Base-by-base conservation (phyloP, 2,329 filamentous ascomycete species). In the Fusarium sp. region DNA sequence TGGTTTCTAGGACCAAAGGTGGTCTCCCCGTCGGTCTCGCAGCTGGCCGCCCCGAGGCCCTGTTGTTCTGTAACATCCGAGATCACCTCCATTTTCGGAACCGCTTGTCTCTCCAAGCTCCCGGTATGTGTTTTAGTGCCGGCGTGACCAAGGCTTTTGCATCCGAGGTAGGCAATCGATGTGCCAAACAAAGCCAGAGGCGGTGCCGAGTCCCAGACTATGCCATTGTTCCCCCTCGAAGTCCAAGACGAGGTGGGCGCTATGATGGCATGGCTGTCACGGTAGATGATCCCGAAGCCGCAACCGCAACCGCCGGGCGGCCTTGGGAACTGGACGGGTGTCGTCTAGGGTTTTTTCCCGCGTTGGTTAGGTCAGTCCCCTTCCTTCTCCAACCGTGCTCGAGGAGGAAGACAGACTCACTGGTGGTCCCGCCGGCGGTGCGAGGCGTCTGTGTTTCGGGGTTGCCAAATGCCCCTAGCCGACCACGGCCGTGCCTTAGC, bases 381-480 rank as follows among this genome's bases (percentile, higher is more conserved):
- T 11, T 64, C 33, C 49, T 54, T 34, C 61, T 68, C 67, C 63
- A 73, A 66, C 65, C 61, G 50, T 68, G 56, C 68, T 40, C 59
- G 57, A 55, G 56, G 46, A 38, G 49, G 62, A 62, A 49, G 59
- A 55, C 61, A 49, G 59, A 55, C 61, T 31, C 29, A 31, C 29
- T 58, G 23, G 59, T 42, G 60, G 65, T 63, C 63, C 65, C 61
- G 62, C 65, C 61, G 65, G 64, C 62, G 67, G 69, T 65, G 46
- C 33, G 58, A 67, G 68, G 67, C 64, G 66, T 44, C 62, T 71
- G 64, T 70, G 73, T 75, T 74, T 75, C 69, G 73, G 69, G 65
- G 62, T 58, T 69, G 61, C 64, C 59, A 67, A 46, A 65, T 74
- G 56, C 68, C 71, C 73, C 71, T 70, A 72, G 68, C 68, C 67